Conservation (phyloP, 2,329 filamentous ascomycete genomes). For the Lasiodiplodia sp. region DNA sequence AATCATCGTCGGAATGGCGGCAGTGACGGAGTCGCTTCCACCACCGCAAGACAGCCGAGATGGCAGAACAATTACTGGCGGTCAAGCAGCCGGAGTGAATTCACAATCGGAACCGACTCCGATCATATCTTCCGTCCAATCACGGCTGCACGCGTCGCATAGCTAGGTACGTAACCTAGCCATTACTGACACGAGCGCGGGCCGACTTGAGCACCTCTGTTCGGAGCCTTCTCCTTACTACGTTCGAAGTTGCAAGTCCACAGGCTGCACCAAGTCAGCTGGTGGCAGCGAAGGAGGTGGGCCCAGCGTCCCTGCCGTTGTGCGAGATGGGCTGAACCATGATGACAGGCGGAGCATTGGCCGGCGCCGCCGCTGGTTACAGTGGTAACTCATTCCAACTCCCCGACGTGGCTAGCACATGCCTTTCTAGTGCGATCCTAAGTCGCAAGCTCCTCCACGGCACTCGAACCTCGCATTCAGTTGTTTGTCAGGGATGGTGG, state of each 20-base stretch:
- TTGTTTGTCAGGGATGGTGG: too few species aligned
- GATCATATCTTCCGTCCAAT: not conserved
- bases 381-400: not conserved
- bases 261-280: not conserved
- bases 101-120: not conserved
- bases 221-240: constrained; percentile 26
- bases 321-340: not conserved
- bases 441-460: not conserved
- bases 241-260: constrained; percentile 16
- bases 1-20: not conserved
- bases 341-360: constrained; percentile 2
- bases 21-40: not conserved
- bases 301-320: not conserved
- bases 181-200: constrained; percentile 3
- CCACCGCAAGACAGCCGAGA: not conserved
- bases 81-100: not conserved
- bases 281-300: constrained; percentile 3
- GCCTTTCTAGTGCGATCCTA: not conserved
- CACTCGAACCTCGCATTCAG: too few species aligned
- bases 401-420: not conserved
- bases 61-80: not conserved
- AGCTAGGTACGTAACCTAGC: not conserved
- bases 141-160: not conserved
- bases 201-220: not conserved
- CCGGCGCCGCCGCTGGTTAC: not conserved